These are phyloP conservation scores for Penicillium verrucosum DNA, from an alignment of 2,329 filamentous ascomycete species.

Conservation along the genomic window DNA sequence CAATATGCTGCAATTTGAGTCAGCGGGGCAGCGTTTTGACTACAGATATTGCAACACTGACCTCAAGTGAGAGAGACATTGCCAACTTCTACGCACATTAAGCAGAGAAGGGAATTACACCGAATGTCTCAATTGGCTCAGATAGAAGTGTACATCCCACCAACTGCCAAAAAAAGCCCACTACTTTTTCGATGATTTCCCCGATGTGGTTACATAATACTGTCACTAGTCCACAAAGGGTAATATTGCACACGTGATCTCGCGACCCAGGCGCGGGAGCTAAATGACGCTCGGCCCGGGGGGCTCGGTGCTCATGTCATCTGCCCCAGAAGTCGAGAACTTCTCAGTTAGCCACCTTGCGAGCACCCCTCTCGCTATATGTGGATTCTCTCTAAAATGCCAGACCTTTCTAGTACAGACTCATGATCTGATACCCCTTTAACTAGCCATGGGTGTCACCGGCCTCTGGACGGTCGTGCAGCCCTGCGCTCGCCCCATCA, in stretches of 20 bases:
- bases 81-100: conserved; percentile 16
- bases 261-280: conserved; percentile 7
- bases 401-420: background rate
- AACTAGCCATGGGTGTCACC: conserved; percentile 80
- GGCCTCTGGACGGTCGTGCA: conserved; percentile 96
- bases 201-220: conserved; percentile 2
- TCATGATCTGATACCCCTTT: conserved; percentile 3
- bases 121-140: conserved; percentile 6
- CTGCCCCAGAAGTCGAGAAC: background rate
- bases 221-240: conserved; percentile 16
- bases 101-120: conserved; percentile 4
- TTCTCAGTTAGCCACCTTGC: background rate
- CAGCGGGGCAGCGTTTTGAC: conserved; percentile 14
- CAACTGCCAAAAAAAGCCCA: conserved; percentile 13
- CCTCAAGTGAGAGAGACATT: conserved; percentile 33
- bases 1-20: conserved; percentile 36
- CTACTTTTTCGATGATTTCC: conserved; percentile 8
- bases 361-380: background rate
- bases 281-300: background rate
- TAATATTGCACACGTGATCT: conserved; percentile 25
- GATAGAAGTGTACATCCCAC: conserved; percentile 9
- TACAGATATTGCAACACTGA: conserved; percentile 17
- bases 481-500: conserved; percentile 91
- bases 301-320: background rate
- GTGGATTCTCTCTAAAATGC: background rate